Evolutionary conservation across 352 stramenopile genomes (phyloP).

Genomic region (Elongisporangium anandrum): DNA sequence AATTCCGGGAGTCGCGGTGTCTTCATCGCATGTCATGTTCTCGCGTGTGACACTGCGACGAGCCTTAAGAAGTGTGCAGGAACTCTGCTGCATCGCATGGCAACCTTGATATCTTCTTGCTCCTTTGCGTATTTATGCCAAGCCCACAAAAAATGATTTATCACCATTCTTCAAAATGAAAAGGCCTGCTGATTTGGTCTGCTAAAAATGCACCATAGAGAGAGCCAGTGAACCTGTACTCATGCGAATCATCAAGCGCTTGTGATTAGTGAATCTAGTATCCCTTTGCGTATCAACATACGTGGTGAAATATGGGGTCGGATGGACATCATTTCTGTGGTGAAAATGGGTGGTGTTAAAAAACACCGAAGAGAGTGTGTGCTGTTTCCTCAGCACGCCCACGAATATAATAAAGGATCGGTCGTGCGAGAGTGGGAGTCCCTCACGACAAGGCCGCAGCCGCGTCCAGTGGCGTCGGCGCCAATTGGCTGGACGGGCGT

Average conservation of each 20-base stretch:
- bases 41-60: background rate
- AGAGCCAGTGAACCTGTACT: too few species aligned
- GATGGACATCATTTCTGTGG: constrained; percentile 24
- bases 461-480: background rate
- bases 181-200: background rate
- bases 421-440: background rate
- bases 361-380: constrained; percentile 65
- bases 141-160: background rate
- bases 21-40: background rate
- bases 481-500: background rate
- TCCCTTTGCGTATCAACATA: background rate
- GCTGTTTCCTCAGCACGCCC: background rate
- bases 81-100: background rate
- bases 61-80: background rate
- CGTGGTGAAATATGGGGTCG: background rate
- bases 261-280: too few species aligned
- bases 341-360: constrained; percentile 78
- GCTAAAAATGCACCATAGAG: too few species aligned
- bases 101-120: background rate
- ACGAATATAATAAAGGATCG: constrained; percentile 11
- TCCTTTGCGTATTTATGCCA: too few species aligned
- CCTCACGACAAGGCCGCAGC: background rate
- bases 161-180: background rate
- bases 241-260: too few species aligned
- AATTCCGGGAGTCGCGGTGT: background rate